Evolutionary conservation across 2,329 filamentous ascomycete genomes (phyloP), one percentile per base, ranked within the genome.

Genomic region (Tolypocladium paradoxum): DNA sequence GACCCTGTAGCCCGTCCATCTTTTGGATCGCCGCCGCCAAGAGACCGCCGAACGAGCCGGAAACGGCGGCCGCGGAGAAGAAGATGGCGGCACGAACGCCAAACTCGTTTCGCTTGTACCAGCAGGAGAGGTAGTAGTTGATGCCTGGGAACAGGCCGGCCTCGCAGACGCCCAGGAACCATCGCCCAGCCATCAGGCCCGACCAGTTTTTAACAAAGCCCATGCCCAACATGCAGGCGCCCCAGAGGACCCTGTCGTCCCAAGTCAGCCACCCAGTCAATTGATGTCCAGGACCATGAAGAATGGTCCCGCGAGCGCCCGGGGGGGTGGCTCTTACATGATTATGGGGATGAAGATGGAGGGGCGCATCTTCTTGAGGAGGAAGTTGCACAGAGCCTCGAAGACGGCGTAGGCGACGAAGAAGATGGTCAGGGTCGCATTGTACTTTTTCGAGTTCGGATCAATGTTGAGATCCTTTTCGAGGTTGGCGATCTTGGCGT

Each of bases 331-430:
- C n/a, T 49, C 75, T 60, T 79, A 76, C 85, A 96, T 95, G 63
- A 95, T 95, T 34, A 79, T 73, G 2, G 90, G 87, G 53, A 95
- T 82, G 64, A 95, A 96, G 51, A 91, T 71, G 38, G 85, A 88
- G 0, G 90, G 90, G 1, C 83, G 78, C 56, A 88, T 72, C 20
- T 76, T 78, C 70, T 95, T 95, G 55, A 95, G 81, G 27, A 95
- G 69, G 48, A 92, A 74, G 65, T 95, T 95, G 55, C 88, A 90
- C 45, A 90, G 61, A 0, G 83, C 82, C 66, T 93, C 89, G 57
- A 89, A 90, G 35, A 90, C 69, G 2, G 87, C 78, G 65, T 96
- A 96, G 0, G 87, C 90, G 49, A 95, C 76, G 71, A 95, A 95
- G 73, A 95, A 95, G 60, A 95, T 85, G 35, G 87, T 88, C 8